A percentile compares a stretch with the other conserved stretches of the same genome.
Evolutionary conservation across 257 asterid genomes (phyloP).

Genomic region (Ilex asprella): DNA sequence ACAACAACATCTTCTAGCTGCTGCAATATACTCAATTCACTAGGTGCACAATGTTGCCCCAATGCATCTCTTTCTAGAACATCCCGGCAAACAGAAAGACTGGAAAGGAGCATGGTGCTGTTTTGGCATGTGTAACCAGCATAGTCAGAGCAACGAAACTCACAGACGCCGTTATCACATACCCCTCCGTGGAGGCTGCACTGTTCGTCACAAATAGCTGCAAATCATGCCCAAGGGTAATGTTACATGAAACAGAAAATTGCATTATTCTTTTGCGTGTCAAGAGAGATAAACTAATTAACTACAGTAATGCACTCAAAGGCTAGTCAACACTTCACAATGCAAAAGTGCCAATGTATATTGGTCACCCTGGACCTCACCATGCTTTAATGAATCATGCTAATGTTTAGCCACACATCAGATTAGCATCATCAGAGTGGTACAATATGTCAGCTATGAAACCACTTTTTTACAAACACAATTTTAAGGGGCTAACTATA

Average conservation of each 20-base stretch:
- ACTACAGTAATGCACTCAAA: too few species aligned
- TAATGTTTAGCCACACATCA: too few species aligned
- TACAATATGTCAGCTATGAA: too few species aligned
- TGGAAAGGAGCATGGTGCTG: constrained; percentile 81
- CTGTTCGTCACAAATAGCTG: constrained; percentile 94
- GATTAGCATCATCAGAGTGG: too few species aligned
- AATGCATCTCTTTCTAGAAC: constrained; percentile 60
- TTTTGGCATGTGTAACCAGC: constrained; percentile 99
- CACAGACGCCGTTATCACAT: constrained; percentile 91
- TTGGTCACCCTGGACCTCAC: too few species aligned
- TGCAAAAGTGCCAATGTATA: too few species aligned
- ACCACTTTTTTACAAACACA: too few species aligned
- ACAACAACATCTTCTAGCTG: constrained; percentile 97
- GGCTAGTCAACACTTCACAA: too few species aligned
- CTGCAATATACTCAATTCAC: constrained; percentile 78
- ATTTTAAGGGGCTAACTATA: too few species aligned
- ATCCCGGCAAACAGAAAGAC: constrained; percentile 79
- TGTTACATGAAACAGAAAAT: constrained; percentile 4
- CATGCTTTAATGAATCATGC: too few species aligned
- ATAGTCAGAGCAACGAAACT: constrained; percentile 96
- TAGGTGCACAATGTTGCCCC: constrained; percentile 95
- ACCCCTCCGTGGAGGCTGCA: constrained; percentile 99
- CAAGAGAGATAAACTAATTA: too few species aligned
- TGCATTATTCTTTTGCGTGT: neutral
- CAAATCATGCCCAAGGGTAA: constrained; percentile 13